Conservation (phyloP, 2,329 filamentous ascomycete genomes). For the Arthroderma sp. region DNA sequence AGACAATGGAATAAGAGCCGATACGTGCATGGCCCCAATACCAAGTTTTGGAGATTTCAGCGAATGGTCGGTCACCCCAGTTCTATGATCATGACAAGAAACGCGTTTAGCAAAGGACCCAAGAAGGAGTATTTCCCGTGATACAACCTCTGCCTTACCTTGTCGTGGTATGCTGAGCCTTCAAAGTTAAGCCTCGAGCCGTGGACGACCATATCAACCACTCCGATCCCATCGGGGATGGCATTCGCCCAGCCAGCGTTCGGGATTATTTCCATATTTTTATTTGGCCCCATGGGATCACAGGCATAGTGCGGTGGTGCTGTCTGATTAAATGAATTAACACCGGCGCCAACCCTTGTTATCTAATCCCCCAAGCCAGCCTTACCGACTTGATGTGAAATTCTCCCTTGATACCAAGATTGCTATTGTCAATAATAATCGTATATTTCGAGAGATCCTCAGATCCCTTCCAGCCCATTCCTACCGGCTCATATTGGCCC, state of each 20-base stretch:
- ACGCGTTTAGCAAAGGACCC: neutral
- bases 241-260: constrained; percentile 28
- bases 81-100: constrained; percentile 19
- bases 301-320: constrained; percentile 4
- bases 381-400: constrained; percentile 8
- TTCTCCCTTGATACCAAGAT: constrained; percentile 8
- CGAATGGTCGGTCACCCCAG: constrained; percentile 29
- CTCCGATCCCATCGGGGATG: constrained; percentile 22
- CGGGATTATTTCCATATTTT: constrained; percentile 16
- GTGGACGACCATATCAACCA: constrained; percentile 18
- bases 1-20: constrained; percentile 33
- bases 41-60: constrained; percentile 19
- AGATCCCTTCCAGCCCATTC: constrained; percentile 10
- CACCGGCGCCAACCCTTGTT: neutral
- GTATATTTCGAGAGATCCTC: constrained; percentile 9
- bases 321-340: neutral
- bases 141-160: constrained; percentile 14
- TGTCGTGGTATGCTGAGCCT: constrained; percentile 35
- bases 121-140: neutral
- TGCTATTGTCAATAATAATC: constrained; percentile 5
- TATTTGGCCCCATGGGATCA: neutral
- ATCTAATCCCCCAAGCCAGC: neutral
- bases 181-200: constrained; percentile 22
- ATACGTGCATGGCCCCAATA: constrained; percentile 35
- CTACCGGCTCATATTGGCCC: constrained; percentile 6